These are phyloP conservation scores for Blastocystis hominis DNA, from an alignment of 352 stramenopile genomes.

Conservation along the genomic window DNA sequence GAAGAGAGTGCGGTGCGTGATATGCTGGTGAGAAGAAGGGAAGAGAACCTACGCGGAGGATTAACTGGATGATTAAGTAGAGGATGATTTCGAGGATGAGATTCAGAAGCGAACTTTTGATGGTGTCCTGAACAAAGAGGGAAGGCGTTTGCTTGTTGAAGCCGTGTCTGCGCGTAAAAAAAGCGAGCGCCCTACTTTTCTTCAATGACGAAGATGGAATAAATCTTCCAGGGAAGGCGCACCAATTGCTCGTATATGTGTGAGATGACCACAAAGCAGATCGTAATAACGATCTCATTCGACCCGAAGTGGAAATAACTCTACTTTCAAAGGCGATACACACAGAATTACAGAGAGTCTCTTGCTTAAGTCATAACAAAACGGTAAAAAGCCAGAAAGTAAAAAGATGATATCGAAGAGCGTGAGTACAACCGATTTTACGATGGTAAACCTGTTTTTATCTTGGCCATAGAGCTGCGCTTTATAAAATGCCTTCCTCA, in stretches of 20 bases:
- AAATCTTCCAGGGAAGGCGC: conserved; percentile 70
- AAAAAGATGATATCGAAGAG: not conserved
- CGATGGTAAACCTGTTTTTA: not conserved
- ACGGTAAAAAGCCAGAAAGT: conserved; percentile 11
- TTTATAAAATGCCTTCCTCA: conserved; percentile 1
- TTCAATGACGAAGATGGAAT: conserved; percentile 76
- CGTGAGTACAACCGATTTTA: not conserved
- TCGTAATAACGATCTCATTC: not conserved
- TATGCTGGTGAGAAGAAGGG: not conserved
- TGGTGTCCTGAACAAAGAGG: conserved; percentile 72
- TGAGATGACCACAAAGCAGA: conserved; percentile 69
- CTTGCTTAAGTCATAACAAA: conserved; percentile 12
- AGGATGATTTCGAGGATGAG: conserved; percentile 61
- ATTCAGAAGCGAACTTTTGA: conserved; percentile 68
- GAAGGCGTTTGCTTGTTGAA: conserved; percentile 75
- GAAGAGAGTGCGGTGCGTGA: not conserved
- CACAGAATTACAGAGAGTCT: not conserved
- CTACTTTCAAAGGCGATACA: not conserved
- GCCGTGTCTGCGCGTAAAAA: conserved; percentile 63
- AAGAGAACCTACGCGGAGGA: not conserved
- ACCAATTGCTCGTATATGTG: conserved; percentile 67
- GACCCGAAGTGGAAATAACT: not conserved
- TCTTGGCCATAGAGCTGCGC: conserved; percentile 22
- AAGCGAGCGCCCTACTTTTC: conserved; percentile 54
- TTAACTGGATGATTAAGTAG: not conserved